A percentile compares a stretch with the other conserved stretches of the same genome.
These are phyloP conservation scores for Lentinula raphanica DNA, from an alignment of 768 basidiomycete genomes.

Conservation along the genomic window DNA sequence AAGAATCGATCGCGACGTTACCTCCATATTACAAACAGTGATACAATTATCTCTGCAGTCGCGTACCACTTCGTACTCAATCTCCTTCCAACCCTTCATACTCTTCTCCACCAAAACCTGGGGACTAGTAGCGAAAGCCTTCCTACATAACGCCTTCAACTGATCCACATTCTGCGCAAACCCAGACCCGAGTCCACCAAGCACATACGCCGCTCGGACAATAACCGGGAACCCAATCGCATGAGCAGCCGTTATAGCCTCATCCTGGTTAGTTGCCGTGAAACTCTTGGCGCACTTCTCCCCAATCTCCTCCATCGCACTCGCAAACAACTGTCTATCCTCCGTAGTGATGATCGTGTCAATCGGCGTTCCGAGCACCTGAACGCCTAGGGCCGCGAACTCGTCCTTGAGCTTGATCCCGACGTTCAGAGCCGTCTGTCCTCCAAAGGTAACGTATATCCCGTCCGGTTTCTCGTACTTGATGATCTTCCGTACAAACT, in stretches of 20 bases:
- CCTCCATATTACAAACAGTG: constrained; percentile 99
- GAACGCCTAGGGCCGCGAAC: constrained; percentile 82
- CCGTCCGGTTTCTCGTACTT: constrained; percentile 98
- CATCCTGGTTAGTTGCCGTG: constrained; percentile 81
- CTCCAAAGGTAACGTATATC: constrained; percentile 98
- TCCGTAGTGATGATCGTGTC: constrained; percentile 97
- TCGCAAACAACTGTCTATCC: constrained; percentile 90
- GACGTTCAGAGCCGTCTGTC: constrained; percentile 94
- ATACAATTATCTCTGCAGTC: constrained; percentile 99
- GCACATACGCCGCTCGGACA: constrained; percentile 92
- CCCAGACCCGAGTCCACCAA: constrained; percentile 92
- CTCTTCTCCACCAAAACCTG: constrained; percentile 99
- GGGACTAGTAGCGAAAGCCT: constrained; percentile 96
- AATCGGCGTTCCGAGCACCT: constrained; percentile 94
- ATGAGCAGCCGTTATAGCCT: constrained; percentile 77
- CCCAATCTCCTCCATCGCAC: constrained; percentile 92
- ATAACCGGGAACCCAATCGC: constrained; percentile 94
- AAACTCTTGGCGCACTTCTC: constrained; percentile 91
- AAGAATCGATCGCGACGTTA: constrained; percentile 31
- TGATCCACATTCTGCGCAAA: constrained; percentile 95
- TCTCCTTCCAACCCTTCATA: constrained; percentile 99
- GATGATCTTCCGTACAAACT: constrained; percentile 97
- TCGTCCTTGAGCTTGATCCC: constrained; percentile 98
- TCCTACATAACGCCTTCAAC: constrained; percentile 80
- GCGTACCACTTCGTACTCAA: constrained; percentile 97